Conservation (phyloP, 2,329 filamentous ascomycete genomes). For the Ilyonectria sp. region DNA sequence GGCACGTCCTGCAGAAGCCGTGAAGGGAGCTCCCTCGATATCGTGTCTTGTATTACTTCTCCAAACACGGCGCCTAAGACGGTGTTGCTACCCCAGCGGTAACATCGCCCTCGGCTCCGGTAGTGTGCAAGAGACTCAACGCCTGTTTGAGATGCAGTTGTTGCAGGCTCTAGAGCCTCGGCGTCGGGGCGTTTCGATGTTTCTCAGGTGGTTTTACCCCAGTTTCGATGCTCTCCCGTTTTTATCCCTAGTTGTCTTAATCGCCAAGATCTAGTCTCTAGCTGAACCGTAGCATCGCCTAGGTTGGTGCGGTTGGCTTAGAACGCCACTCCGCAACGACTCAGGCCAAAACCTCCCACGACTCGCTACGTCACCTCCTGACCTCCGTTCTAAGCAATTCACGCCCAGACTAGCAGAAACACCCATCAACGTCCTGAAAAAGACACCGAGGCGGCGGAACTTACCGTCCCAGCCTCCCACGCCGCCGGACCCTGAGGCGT, state of each 20-base stretch:
- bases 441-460: slow-evolving; percentile 2
- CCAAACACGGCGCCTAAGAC: slow-evolving; percentile 22
- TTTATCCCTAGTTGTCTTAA: neutral
- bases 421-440: neutral
- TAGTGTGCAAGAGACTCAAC: neutral
- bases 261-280: slow-evolving; percentile 2
- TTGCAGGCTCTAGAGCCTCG: neutral
- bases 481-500: slow-evolving; percentile 41
- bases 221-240: neutral
- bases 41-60: slow-evolving; percentile 6
- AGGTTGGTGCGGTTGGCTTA: slow-evolving; percentile 2
- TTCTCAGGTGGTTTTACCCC: neutral
- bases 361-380: slow-evolving; percentile 5
- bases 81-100: neutral
- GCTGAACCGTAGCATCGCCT: slow-evolving; percentile 19
- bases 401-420: neutral
- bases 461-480: slow-evolving; percentile 18
- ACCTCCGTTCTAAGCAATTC: slow-evolving; percentile 12
- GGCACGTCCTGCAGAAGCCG: slow-evolving; percentile 21
- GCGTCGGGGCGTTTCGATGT: neutral
- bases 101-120: neutral
- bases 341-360: neutral
- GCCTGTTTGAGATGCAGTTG: neutral
- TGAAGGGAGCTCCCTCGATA: neutral
- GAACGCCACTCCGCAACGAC: slow-evolving; percentile 14